Base-by-base conservation (phyloP, 2,329 filamentous ascomycete genomes). In the Colletotrichum sp. region DNA sequence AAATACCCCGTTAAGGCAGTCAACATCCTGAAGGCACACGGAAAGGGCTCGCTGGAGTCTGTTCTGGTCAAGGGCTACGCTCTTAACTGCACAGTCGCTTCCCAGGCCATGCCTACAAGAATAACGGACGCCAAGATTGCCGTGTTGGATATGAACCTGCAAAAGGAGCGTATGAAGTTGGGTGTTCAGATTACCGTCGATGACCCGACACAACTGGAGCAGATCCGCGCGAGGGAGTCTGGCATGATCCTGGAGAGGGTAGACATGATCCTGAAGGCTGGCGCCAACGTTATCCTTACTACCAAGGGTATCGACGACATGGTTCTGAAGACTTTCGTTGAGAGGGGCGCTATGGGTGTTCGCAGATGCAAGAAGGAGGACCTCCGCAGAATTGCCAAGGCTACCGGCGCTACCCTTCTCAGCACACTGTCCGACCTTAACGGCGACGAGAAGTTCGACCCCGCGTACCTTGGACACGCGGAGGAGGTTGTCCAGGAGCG, bases 1-100 rank as follows among this genome's bases (percentile, higher is more conserved):
- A 99, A 98, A 88, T 99, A 99, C 86, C 97, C 97, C 6, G 97
- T 99, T 82, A 99, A 99, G 90, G 97, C 97, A 24, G 97, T 99
- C 85, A 99, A 99, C 85, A 95, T 99, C 77, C 93, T 99, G 79
- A 99, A 99, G 89, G 97, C 97, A 48, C 97, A 99, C 84, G 97
- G 97, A 83, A 98, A 99, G 91, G 95, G 95, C 82, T 92, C 93
- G 24, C 91, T 92, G 55, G 97, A 99, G 87, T 98, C 96, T 13
- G 86, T 98, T 28, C 89, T 99, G 64, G 93, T 99, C 83, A 98
- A 98, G 88, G 97, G 97, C 72, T 99, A 99, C 84, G 97, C 97
- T 74, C 88, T 99, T 82, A 99, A 99, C 91, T 99, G 97, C 90
- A 99, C 97, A 48, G 96, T 99, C 75, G 97, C 97, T 71, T 98